Evolutionary conservation across 345 rosid species (phyloP), one percentile per base, ranked within the genome.

Genomic region (Sonneratia alba): DNA sequence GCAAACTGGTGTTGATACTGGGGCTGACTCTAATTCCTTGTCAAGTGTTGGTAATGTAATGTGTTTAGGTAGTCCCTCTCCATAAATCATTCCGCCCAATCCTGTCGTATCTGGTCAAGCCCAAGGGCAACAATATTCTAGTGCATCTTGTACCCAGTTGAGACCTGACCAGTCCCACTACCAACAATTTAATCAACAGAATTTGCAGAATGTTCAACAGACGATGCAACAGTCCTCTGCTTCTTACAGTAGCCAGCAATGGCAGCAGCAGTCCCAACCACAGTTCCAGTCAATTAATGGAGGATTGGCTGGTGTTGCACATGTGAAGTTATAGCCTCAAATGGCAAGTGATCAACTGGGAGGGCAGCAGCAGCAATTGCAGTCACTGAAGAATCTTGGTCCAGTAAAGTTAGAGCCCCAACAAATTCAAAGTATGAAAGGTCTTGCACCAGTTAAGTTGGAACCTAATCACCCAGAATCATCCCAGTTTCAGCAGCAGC

Each of bases 291-390:
- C 85, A 2, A 57, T 82, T 67, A 83, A 90, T 69, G 97, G 91
- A 55, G 92, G 94, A 37, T 71, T 88, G 77, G 81, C 85, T 57
- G 88, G 91, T 69, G 87, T 86, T 51, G 93, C 92, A 63, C 78
- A 85, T 49, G 94, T 96, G 53, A 96, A 92, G 84, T 36, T 89
- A 86, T 98, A 96, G 74, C 88, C 94, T 36, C 98, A 91, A 78
- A 83, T 78, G 77, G 69, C 83, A 2, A 82, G 73, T 42, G 98
- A 96, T 82, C 95, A 85, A 70, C 87, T 77, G 76, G 91, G 85
- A 12, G 84, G 76, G 73, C 96, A 77, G 73, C 86, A 64, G 51
- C 89, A 83, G 67, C 87, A 82, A 74, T 76, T 83, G 82, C 92
- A 85, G 59, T 76, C 87, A 1, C 43, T 89, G 78, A 87, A 94